These are phyloP conservation scores for Heritiera fomes DNA, from an alignment of 345 rosid species.

Conservation along the genomic window DNA sequence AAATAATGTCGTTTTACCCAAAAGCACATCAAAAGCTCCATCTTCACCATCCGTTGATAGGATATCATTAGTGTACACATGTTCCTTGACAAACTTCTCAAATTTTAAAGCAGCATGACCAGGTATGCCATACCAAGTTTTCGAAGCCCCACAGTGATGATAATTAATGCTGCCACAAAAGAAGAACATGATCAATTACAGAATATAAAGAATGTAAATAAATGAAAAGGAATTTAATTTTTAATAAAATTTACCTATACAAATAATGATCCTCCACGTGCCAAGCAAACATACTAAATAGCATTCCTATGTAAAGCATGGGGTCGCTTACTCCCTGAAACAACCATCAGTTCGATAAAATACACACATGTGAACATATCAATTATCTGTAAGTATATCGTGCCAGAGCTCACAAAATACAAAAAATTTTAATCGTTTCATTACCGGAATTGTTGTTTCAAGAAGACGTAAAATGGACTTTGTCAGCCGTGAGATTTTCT, in stretches of 20 bases:
- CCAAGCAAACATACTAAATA: conserved; percentile 99
- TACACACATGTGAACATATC: conserved; percentile 11
- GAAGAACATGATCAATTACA: not conserved
- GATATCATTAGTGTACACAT: conserved; percentile 78
- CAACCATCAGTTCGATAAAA: conserved; percentile 26
- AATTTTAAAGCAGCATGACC: conserved; percentile 89
- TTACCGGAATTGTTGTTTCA: conserved; percentile 86
- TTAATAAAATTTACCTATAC: conserved; percentile 65
- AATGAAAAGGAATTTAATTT: not conserved
- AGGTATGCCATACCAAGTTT: conserved; percentile 99
- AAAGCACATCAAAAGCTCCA: conserved; percentile 95
- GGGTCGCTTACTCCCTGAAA: conserved; percentile 99
- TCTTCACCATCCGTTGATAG: conserved; percentile 77
- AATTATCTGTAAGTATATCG: not conserved
- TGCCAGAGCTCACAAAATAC: not conserved
- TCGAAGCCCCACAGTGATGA: conserved; percentile 98
- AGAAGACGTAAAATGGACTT: conserved; percentile 90
- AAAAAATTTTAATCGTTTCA: not conserved
- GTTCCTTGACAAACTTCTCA: conserved; percentile 87
- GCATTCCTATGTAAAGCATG: conserved; percentile 99
- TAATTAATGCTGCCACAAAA: conserved; percentile 77
- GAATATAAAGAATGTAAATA: conserved; percentile 10
- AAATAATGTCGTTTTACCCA: conserved; percentile 96
- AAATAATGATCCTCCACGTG: conserved; percentile 98
- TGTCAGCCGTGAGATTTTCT: conserved; percentile 83